Percentiles rank a stretch among this genome's conserved stretches.
These are phyloP conservation scores for Starmerella scarabaei DNA, from an alignment of 805 yeast genomes.

Conservation along the genomic window DNA sequence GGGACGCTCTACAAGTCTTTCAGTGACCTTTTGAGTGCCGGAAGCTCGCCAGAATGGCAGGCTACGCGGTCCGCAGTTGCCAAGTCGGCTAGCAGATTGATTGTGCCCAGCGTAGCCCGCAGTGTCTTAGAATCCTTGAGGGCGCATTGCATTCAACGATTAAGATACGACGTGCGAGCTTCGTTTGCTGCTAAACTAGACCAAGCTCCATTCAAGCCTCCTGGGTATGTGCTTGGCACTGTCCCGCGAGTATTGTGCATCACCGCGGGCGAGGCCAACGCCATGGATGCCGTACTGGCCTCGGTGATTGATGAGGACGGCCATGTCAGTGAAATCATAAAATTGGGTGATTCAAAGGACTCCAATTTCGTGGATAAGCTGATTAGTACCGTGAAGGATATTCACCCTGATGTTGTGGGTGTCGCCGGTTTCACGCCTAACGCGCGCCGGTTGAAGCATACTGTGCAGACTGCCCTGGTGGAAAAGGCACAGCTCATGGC, in stretches of 20 bases:
- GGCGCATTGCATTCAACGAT: slow-evolving; percentile 56
- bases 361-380: slow-evolving; percentile 55
- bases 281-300: slow-evolving; percentile 75
- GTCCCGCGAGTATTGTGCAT: slow-evolving; percentile 72
- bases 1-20: slow-evolving; percentile 30
- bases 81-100: slow-evolving; percentile 50
- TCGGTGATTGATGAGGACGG: slow-evolving; percentile 70
- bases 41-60: slow-evolving; percentile 54
- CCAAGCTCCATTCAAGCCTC: slow-evolving; percentile 88
- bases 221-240: slow-evolving; percentile 64
- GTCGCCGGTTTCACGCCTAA: slow-evolving; percentile 76
- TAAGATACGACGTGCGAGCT: slow-evolving; percentile 58
- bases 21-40: slow-evolving; percentile 18
- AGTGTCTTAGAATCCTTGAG: slow-evolving; percentile 75
- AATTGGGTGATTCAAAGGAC: slow-evolving; percentile 60
- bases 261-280: slow-evolving; percentile 76
- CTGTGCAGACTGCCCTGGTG: slow-evolving; percentile 39
- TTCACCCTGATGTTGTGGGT: slow-evolving; percentile 83
- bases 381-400: slow-evolving; percentile 43
- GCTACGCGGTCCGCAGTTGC: slow-evolving; percentile 54
- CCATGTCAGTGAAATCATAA: slow-evolving; percentile 58
- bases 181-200: slow-evolving; percentile 60
- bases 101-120: slow-evolving; percentile 52
- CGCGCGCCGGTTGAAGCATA: slow-evolving; percentile 47
- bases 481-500: slow-evolving; percentile 36